Evolutionary conservation across 352 stramenopile species (phyloP).

Genomic region (Lagenidium giganteum): DNA sequence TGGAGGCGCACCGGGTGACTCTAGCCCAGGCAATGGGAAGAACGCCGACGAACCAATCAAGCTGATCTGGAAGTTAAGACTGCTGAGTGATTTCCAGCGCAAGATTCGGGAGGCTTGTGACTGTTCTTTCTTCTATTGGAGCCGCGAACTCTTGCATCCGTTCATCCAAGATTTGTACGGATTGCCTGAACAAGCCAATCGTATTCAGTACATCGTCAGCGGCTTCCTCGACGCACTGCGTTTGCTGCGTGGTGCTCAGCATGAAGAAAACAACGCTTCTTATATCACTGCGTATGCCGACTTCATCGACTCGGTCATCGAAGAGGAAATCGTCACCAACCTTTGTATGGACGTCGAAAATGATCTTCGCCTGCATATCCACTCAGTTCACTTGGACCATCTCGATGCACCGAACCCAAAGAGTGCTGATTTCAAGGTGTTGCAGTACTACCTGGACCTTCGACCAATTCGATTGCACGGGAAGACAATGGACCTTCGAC

Average conservation of each 20-base stretch:
- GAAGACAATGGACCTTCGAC: conserved; percentile 78
- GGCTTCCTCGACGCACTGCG: conserved; percentile 79
- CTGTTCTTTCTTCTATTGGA: conserved; percentile 93
- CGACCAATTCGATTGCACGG: conserved; percentile 87
- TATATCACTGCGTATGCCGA: conserved; percentile 69
- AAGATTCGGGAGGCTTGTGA: conserved; percentile 84
- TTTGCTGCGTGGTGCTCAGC: conserved; percentile 64
- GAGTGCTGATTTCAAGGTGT: conserved; percentile 74
- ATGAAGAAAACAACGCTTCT: conserved; percentile 61
- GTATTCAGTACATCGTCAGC: conserved; percentile 78
- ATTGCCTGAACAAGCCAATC: conserved; percentile 73
- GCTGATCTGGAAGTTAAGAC: conserved; percentile 78
- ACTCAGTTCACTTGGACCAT: conserved; percentile 84
- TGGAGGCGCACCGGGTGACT: conserved; percentile 19
- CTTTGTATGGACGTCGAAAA: conserved; percentile 93
- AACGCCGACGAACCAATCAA: conserved; percentile 70
- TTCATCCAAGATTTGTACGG: conserved; percentile 85
- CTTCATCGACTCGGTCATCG: conserved; percentile 80
- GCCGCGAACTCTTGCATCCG: conserved; percentile 79
- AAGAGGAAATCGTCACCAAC: conserved; percentile 86
- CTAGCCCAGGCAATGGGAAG: conserved; percentile 49
- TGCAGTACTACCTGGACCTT: conserved; percentile 83
- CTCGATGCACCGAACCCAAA: conserved; percentile 85
- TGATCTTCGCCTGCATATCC: conserved; percentile 87
- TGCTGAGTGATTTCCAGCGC: conserved; percentile 87